phyloP scores from a whole-genome alignment of 352 stramenopile genomes.

The Thalassiosira hispida region DNA sequence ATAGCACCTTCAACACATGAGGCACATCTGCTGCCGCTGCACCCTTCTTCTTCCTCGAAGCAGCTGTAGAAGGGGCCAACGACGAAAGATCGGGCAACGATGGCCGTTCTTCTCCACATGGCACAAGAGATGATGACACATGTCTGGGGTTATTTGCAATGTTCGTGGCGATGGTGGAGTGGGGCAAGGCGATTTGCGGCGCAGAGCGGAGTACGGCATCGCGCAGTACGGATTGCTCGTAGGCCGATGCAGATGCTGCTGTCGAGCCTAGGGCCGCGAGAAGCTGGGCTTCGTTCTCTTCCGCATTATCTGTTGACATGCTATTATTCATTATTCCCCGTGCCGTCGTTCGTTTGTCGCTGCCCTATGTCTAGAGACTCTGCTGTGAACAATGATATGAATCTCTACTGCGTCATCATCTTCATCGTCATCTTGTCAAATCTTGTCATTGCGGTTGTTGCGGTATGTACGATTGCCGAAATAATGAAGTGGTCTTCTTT shows the following conservation, averaged over 20 bases:
- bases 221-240: constrained; percentile 71
- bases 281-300: constrained; percentile 38
- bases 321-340: no score
- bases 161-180: constrained; percentile 1
- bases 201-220: constrained; percentile 50
- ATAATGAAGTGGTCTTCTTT: no score
- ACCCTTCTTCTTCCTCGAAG: constrained; percentile 16
- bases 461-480: no score
- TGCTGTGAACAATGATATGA: no score
- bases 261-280: constrained; percentile 44
- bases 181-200: constrained; percentile 51
- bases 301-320: constrained; percentile 4
- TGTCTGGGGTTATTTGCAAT: constrained; percentile 13
- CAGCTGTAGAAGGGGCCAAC: constrained; percentile 50
- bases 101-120: constrained; percentile 23
- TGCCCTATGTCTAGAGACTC: no score
- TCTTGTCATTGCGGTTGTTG: no score
- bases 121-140: constrained; percentile 14
- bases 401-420: no score
- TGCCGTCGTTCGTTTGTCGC: no score
- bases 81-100: constrained; percentile 56
- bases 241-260: constrained; percentile 36
- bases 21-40: constrained; percentile 45
- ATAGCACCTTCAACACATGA: constrained; percentile 61
- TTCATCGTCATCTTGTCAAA: no score